These are phyloP conservation scores for Pisolithus marmoratus DNA, from an alignment of 768 basidiomycete genomes.

Conservation along the genomic window DNA sequence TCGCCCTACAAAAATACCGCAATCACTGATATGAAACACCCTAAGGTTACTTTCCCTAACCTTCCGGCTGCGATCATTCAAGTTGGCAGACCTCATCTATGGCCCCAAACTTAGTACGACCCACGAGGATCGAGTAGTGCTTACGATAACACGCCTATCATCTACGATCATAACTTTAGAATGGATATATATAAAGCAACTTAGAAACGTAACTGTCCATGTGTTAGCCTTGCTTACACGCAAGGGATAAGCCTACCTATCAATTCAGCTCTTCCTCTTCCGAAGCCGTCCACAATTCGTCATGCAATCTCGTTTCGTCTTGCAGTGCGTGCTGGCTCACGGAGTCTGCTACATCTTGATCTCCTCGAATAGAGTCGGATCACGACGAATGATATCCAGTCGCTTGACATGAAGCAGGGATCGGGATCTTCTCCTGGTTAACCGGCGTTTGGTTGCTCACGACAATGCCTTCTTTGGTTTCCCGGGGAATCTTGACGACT, in stretches of 20 bases:
- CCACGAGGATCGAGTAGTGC: constrained; percentile 21
- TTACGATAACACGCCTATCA: constrained; percentile 80
- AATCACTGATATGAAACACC: constrained; percentile 2
- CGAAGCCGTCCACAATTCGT: constrained; percentile 82
- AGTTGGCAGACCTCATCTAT: constrained; percentile 90
- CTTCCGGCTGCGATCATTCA: constrained; percentile 85
- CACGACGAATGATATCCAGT: constrained; percentile 64
- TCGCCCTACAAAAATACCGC: constrained; percentile 52
- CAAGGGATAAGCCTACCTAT: constrained; percentile 38
- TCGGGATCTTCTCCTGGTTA: constrained; percentile 55
- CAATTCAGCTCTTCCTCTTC: constrained; percentile 78
- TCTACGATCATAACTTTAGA: constrained; percentile 94
- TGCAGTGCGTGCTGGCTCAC: constrained; percentile 77
- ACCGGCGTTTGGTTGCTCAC: constrained; percentile 46
- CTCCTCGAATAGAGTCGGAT: constrained; percentile 47
- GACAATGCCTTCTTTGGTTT: constrained; percentile 43
- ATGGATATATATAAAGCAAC: constrained; percentile 81
- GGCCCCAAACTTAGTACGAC: neutral
- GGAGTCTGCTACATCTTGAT: constrained; percentile 64
- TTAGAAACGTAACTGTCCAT: constrained; percentile 69
- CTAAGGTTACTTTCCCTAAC: constrained; percentile 24
- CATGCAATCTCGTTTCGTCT: constrained; percentile 52
- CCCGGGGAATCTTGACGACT: constrained; percentile 50
- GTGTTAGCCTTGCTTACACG: constrained; percentile 5
- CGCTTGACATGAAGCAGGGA: constrained; percentile 63